Evolutionary conservation across 78 protist species (phyloP).

Genomic region (Pigoraptor vietnamica): DNA sequence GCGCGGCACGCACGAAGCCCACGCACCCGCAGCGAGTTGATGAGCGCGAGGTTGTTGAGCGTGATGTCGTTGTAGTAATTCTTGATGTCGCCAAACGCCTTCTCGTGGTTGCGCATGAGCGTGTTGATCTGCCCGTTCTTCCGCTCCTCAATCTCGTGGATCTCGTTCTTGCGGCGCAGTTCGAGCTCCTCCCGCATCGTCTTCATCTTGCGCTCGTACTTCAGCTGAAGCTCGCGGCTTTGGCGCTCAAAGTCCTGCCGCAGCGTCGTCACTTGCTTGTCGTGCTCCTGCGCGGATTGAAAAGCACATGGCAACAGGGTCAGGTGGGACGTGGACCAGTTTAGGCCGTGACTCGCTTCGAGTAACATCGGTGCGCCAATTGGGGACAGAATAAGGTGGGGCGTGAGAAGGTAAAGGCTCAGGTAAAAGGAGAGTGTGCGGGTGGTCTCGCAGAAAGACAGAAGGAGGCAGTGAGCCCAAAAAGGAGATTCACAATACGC

Average conservation of each 20-base stretch:
- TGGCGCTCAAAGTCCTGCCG: constrained; percentile 48
- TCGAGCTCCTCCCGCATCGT: constrained; percentile 58
- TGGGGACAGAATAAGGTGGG: too few species aligned
- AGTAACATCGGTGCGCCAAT: not conserved
- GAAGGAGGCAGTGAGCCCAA: too few species aligned
- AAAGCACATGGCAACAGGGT: not conserved
- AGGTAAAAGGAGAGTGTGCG: too few species aligned
- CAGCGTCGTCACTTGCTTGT: constrained; percentile 38
- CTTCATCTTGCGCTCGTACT: constrained; percentile 51
- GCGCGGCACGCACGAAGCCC: too few species aligned
- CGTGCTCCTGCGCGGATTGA: constrained; percentile 22
- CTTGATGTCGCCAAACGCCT: constrained; percentile 67
- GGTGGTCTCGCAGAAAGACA: too few species aligned
- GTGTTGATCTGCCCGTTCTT: constrained; percentile 65
- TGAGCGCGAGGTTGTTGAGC: constrained; percentile 66
- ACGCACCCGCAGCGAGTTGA: constrained; percentile 70
- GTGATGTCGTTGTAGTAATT: constrained; percentile 79
- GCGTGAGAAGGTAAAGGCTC: too few species aligned
- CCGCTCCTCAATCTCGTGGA: constrained; percentile 69
- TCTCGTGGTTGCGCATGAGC: constrained; percentile 61
- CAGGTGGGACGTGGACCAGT: not conserved
- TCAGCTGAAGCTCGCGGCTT: constrained; percentile 34
- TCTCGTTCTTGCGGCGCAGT: constrained; percentile 46
- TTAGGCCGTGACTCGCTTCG: not conserved
- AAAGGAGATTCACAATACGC: not conserved